Conservation (phyloP, 345 rosid species). For the Pistacia vera region DNA sequence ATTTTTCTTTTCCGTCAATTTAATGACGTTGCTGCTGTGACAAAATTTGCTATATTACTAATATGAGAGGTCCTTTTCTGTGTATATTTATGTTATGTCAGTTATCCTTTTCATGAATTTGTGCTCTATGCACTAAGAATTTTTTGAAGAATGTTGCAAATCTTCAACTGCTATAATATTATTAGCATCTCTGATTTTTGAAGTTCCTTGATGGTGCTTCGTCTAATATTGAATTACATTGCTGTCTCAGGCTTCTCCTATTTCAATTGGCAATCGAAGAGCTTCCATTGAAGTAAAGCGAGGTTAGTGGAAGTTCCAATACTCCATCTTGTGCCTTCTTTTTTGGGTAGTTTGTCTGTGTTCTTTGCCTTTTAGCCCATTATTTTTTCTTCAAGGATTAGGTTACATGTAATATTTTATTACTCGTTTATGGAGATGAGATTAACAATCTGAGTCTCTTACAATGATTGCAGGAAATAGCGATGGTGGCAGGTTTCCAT, state of each 20-base stretch:
- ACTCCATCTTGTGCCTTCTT: not conserved
- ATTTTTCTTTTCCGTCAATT: not conserved
- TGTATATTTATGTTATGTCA: too few species aligned
- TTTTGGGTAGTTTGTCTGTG: not conserved
- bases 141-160: not conserved
- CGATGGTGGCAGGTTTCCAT: slow-evolving; percentile 40
- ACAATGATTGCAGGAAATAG: slow-evolving; percentile 38
- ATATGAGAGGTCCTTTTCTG: not conserved
- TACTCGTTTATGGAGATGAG: not conserved
- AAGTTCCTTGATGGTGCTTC: not conserved
- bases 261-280: slow-evolving; percentile 57
- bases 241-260: slow-evolving; percentile 44
- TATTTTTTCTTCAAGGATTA: not conserved
- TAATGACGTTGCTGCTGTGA: too few species aligned
- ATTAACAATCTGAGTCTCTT: not conserved
- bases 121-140: not conserved
- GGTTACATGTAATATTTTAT: not conserved
- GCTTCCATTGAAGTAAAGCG: slow-evolving; percentile 80
- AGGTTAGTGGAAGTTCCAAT: slow-evolving; percentile 38
- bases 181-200: not conserved
- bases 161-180: not conserved
- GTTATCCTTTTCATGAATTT: not conserved
- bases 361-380: not conserved
- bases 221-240: slow-evolving; percentile 7
- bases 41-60: not conserved